Evolutionary conservation across 306 rosid species (phyloP), one percentile per base, ranked within the genome.

Genomic region (Abrus pulchellus): DNA sequence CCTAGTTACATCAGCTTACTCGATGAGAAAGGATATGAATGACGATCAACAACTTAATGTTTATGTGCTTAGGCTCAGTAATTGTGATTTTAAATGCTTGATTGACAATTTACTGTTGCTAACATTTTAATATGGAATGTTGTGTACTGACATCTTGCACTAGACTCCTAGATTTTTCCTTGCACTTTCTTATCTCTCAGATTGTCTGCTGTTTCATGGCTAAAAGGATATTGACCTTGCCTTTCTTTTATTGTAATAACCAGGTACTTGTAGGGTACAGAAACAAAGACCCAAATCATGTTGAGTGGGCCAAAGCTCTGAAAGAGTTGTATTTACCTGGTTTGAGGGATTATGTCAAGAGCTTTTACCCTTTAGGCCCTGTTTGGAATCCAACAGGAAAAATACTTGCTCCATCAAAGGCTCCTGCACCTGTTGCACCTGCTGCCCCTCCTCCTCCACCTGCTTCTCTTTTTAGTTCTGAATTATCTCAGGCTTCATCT

Each of bases 231-330:
- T n/a, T 36, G 68, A 33, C 14, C 5, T 69, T 27, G 6, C 45
- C 63, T 45, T 34, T 52, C 66, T 66, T 30, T 70, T 57, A 57
- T 30, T 83, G 50, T 73, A 73, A 77, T 81, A 62, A 60, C 68
- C 88, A 96, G 99, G 91, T 96, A 81, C 98, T 96, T 68, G 97
- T 96, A 12, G 94, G 89, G 86, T 92, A 90, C 83, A 87, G 86
- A 89, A 92, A 81, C 88, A 93, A 96, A 87, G 98, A 96, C 84
- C 90, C 93, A 69, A 88, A 90, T 88, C 99, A 96, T 81, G 91
- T 92, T 57, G 98, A 96, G 89, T 96, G 98, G 98, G 97, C 88
- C 76, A 96, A 92, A 92, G 96, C 99, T 80, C 81, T 96, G 49
- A 96, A 96, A 87, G 99, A 96, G 80, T 86, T 96, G 69, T 96